Evolutionary conservation across 257 asterid species (phyloP), one percentile per base, ranked within the genome.

Genomic region (Thymus mandschuricus): DNA sequence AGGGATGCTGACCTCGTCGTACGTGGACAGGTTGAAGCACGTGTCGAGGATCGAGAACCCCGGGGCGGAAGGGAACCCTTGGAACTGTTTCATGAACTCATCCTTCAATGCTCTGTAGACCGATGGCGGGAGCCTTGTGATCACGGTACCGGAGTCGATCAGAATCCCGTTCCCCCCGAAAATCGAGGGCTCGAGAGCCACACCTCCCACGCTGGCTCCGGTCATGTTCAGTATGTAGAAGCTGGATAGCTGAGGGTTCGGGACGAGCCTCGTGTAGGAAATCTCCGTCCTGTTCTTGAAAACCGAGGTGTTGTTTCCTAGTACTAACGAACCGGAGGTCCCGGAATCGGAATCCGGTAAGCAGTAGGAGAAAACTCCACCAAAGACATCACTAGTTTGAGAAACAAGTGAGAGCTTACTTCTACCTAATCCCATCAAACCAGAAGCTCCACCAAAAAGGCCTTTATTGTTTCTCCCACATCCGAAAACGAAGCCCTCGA

Each of bases 111-210:
- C 85, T 43, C 44, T 67, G 86, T 93, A 87, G 4, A 87, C 70
- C 5, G 97, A 87, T 1, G 97, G 97, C 2, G 90, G 90, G 51
- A 93, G 85, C 76, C 98, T 82, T 0, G 96, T 73, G 48, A 93
- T 89, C 10, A 93, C 98, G 0, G 96, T 93, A 55, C 97, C 97
- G 0, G 98, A 93, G 66, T 93, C 98, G 27, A 93, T 86, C 11
- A 92, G 72, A 49, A 87, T 77, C 13, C 86, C 91, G 7, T 70
- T 65, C 54, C 35, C 72, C 1, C 89, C 89, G 45, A 84, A 84
- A 44, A 80, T 66, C 10, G 87, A 80, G 62, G 81, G 56, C 10
- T 78, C 70, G 11, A 87, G 29, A 28, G 52, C 21, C 61, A 84
- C 90, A 62, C 84, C 96, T 1, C 98, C 98, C 12, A 92, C 56